A percentile compares a stretch with the other conserved stretches of the same genome.
phyloP scores from a whole-genome alignment of 768 basidiomycete genomes.

The Tubosaeta sp. region DNA sequence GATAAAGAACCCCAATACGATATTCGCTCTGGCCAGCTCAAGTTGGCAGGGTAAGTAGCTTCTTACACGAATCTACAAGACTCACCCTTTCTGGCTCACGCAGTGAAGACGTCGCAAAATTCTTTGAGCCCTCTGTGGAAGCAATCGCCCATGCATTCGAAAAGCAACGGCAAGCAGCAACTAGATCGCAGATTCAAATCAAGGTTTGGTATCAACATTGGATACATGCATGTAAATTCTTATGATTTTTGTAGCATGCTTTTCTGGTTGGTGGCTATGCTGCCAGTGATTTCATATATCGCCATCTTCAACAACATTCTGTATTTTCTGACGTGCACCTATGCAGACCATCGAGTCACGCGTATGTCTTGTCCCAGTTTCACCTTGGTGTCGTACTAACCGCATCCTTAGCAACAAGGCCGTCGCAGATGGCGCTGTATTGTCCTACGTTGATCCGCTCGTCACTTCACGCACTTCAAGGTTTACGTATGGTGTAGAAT shows the following conservation, averaged over 20 bases:
- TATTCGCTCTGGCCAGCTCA: conserved; percentile 36
- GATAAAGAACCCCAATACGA: conserved; percentile 32
- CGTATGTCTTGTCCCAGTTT: conserved; percentile 31
- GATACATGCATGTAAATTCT: not conserved
- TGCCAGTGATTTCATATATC: conserved; percentile 44
- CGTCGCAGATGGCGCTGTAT: conserved; percentile 46
- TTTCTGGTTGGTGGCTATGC: conserved; percentile 53
- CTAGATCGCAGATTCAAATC: conserved; percentile 24
- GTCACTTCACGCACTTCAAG: conserved; percentile 10
- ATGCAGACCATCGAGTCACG: conserved; percentile 45
- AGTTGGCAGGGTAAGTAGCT: conserved; percentile 32
- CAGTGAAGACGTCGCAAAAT: conserved; percentile 34
- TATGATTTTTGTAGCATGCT: conserved; percentile 22
- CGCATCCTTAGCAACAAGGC: conserved; percentile 36
- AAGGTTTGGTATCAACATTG: conserved; percentile 2
- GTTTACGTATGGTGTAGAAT: not conserved
- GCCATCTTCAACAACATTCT: conserved; percentile 37
- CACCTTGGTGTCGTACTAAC: not conserved
- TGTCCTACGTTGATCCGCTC: conserved; percentile 40
- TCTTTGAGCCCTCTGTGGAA: conserved; percentile 42
- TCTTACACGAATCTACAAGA: not conserved
- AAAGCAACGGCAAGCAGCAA: conserved; percentile 20
- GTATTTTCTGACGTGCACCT: conserved; percentile 36
- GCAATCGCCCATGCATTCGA: conserved; percentile 33
- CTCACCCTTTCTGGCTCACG: conserved; percentile 5